Conservation (phyloP, 192 early-diverging fungal genomes). For the Coemansia pectinata region DNA sequence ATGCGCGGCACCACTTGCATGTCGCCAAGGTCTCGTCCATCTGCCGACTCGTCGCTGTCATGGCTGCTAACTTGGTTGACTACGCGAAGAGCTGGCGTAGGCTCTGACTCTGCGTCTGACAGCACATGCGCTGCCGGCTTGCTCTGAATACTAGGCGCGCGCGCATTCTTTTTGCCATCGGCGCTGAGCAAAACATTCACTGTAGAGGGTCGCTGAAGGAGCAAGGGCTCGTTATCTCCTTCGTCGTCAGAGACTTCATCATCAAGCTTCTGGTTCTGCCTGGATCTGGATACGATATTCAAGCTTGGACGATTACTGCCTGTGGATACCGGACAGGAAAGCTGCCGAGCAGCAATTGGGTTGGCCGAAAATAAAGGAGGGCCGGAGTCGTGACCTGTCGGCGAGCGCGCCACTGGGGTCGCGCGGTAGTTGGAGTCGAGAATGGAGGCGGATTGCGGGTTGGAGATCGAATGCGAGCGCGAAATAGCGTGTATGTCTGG, state of each 20-base stretch:
- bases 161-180: neutral
- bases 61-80: slow-evolving; percentile 21
- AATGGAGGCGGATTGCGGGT: slow-evolving; percentile 33
- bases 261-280: neutral
- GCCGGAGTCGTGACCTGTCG: slow-evolving; percentile 16
- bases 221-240: slow-evolving; percentile 8
- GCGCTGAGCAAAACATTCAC: neutral
- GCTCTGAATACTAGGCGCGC: neutral
- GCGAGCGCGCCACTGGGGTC: slow-evolving; percentile 30
- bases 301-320: slow-evolving; percentile 26
- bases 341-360: slow-evolving; percentile 19
- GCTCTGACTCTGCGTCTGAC: slow-evolving; percentile 1
- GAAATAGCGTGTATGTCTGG: slow-evolving; percentile 13
- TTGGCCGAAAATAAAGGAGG: slow-evolving; percentile 21
- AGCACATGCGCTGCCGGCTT: neutral
- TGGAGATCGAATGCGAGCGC: slow-evolving; percentile 40
- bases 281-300: slow-evolving; percentile 24
- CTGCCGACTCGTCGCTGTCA: slow-evolving; percentile 16
- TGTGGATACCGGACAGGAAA: neutral
- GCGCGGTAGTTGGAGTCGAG: slow-evolving; percentile 16
- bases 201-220: neutral
- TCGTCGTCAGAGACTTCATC: neutral
- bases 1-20: slow-evolving; percentile 4
- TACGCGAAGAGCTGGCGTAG: slow-evolving; percentile 17
- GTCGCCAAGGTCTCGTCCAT: neutral